Base-by-base conservation (phyloP, 2,329 filamentous ascomycete genomes). In the Diplodia scrobiculata region DNA sequence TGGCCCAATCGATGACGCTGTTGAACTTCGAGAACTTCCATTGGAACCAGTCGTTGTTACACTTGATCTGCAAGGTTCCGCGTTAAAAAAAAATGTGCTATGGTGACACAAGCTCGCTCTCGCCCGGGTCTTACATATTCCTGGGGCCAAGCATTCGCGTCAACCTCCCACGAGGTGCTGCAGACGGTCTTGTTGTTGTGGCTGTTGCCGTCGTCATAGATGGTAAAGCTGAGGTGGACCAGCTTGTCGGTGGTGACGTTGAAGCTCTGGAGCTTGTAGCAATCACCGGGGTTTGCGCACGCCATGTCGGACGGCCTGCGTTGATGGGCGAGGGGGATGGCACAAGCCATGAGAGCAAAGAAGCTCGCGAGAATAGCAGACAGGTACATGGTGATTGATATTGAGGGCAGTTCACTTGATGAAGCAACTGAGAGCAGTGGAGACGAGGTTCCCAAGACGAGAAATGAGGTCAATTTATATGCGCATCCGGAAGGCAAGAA, bases 1-100 rank as follows among this genome's bases (percentile, higher is more conserved):
- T 65, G 38, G 10, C 2, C 38, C 51, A 65, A 2, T 65, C 63
- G 48, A 27, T 48, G 27, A 55, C 13, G 51, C 38, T 48, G 36
- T 47, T 41, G 38, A 65, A 48, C 38, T 65, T 62, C 58, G 58
- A 65, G 50, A 65, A 65, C 27, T 27, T 36, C 58, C 58, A 62
- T 3, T 19, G 27, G 27, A 55, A 55, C 32, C 10, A 17, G 9
- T 47, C 21, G 27, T 48, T n/a, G 63, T 55, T 32, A 19, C 63
- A 65, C 10, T n/a, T 14, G 27, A 47, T 50, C 63, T 65, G 52
- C 63, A 65, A n/a, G 29, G 25, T 6, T 50, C 52, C 52, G 51
- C 41, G 51, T 65, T 55, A 65, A 21, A 21, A 19, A 48, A 17
- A 32, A 32, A 32, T 6, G 7, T 32, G 25, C 52, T 3, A 9